Evolutionary conservation across 202 grass and related monocot genomes (phyloP).

Genomic region (Elaeis oleifera): DNA sequence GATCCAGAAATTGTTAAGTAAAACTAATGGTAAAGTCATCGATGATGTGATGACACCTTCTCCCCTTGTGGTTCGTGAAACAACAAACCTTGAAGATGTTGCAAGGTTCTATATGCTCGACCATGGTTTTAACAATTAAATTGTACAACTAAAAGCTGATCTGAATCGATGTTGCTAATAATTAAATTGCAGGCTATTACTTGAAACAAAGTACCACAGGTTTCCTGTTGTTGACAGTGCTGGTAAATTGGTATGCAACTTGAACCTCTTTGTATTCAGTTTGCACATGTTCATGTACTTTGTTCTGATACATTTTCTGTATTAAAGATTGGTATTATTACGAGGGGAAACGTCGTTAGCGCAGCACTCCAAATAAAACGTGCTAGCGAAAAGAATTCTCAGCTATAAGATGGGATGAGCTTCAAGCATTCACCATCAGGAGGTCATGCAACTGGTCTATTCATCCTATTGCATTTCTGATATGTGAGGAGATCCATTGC

Average conservation of each 20-base stretch:
- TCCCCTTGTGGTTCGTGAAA: conserved; percentile 70
- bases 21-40: conserved; percentile 78
- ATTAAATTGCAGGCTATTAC: conserved; percentile 47
- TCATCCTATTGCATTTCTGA: too few relatives aligned
- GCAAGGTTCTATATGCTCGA: conserved; percentile 28
- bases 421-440: too few relatives aligned
- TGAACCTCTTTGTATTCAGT: background rate
- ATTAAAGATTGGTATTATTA: conserved; percentile 80
- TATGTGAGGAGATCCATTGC: too few relatives aligned
- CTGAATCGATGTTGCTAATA: background rate
- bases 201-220: conserved; percentile 82
- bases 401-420: conserved; percentile 1
- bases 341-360: conserved; percentile 74
- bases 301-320: conserved; percentile 6
- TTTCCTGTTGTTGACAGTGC: conserved; percentile 69
- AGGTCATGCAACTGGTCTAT: too few relatives aligned
- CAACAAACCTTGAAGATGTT: conserved; percentile 89
- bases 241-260: conserved; percentile 66
- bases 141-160: background rate
- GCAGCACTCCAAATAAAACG: conserved; percentile 75
- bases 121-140: too few relatives aligned
- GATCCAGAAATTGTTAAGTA: conserved; percentile 78
- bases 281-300: conserved; percentile 5
- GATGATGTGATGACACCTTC: conserved; percentile 76
- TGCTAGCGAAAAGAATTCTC: conserved; percentile 26